Base-by-base conservation (phyloP, 768 basidiomycete genomes). In the Leccinum longicurvipes region DNA sequence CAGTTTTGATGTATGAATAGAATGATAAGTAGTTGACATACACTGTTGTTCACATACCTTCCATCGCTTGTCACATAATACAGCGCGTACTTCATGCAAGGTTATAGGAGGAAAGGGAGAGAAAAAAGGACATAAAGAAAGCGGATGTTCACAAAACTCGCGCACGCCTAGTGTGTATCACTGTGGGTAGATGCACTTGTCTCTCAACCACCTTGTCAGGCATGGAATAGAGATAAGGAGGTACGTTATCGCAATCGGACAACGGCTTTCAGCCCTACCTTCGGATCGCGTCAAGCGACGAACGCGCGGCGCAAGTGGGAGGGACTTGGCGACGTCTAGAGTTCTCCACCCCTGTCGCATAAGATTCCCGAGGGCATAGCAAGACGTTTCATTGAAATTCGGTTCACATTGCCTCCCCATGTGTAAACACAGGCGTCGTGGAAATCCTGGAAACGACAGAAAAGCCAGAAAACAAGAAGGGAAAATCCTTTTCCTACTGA, bases 251-350 rank as follows among this genome's bases (percentile, higher is more conserved):
- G 14, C 25, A 25, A 55, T 31, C 11, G 15, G 44, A 45, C n/a
- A 23, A n/a, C 47, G 28, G 34, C 27, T 19, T 21, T 36, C 21
- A 11, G 28, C 29, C 58, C 21, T 50, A 60, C 55, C 59, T 50
- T 36, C 34, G 42, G 19, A 28, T 56, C 34, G 47, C 29, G 5
- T 28, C 42, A 46, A 50, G 58, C 42, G 58, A 59, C 19, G 42
- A 48, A 46, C n/a, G 14, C 23, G 41, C 17, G 51, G 4, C 27
- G 41, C 19, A 42, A 23, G 44, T 25, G 34, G 46, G 25, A 31
- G 19, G 27, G 3, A 15, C 51, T 53, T 61, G 48, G 36, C 55
- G 39, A 47, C 39, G 48, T 53, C 42, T 17, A 53, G 36, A 27
- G 3, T 3, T 23, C 29, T 21, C 10, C 41, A 42, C 41, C 42